Base-by-base conservation (phyloP, 805 yeast genomes). In the Lachancea fermentati region DNA sequence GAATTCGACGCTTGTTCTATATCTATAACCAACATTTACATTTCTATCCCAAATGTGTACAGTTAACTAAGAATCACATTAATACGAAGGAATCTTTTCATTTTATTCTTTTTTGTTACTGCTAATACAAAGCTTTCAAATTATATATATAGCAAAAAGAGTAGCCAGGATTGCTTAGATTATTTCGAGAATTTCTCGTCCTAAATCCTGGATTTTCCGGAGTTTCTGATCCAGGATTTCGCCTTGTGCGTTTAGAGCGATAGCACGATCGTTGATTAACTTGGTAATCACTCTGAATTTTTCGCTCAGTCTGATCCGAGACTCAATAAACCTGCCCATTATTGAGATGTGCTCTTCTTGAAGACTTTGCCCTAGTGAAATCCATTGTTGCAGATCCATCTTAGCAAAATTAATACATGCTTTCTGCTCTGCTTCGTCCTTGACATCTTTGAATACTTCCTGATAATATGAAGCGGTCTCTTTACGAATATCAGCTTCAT, bases 341-440 rank as follows among this genome's bases (percentile, higher is more conserved):
- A 72, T 53, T 2, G 45, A 40, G 4, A 60, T 54, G 41, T 72
- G 69, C 36, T 61, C 60, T 7, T 50, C 45, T 16, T 53, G 48
- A 19, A 72, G 49, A 2, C 43, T 25, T 5, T 64, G 54, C 0
- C 76, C 73, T 15, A 56, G 47, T 3, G 41, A 34, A 16, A 64
- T 45, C 78, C 79, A 75, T n/a, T n/a, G n/a, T n/a, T n/a, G n/a
- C n/a, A n/a, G 45, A 0, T 56, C 22, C 41, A 50, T 43, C 5
- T 47, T 45, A 0, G 64, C 54, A n/a, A 55, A 46, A 3, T 53
- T 49, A 18, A 50, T 36, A 30, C 63, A 63, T 29, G 58, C 53
- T 1, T 50, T 45, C 18, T 48, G 47, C 19, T 55, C 55, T 0
- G 44, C 39, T 4, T 30, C 37, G 22, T 56, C 56, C 9, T 49